Base-by-base conservation (phyloP, 768 basidiomycete species). In the Galerina marginata region DNA sequence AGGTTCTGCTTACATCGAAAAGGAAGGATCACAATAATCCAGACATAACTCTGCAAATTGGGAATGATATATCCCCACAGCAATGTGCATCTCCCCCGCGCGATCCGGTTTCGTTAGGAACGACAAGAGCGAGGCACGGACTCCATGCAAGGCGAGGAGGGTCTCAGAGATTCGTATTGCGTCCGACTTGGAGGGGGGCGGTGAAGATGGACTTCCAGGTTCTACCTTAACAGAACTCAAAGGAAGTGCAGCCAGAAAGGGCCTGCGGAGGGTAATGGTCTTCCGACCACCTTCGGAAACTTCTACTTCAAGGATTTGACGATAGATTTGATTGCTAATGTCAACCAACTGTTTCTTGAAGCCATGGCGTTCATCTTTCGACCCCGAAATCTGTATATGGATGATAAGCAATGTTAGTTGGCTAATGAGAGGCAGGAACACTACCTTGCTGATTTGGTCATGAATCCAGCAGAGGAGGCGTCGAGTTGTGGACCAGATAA, bases 31-130 rank as follows among this genome's bases (percentile, higher is more conserved):
- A 37, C 65, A 66, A 29, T 46, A 54, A 47, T 56, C 47, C 29
- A 66, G 33, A 40, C 65, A 66, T n/a, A 63, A 58, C 44, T 66
- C 65, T 16, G 65, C 65, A 44, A 60, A 48, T 29, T 66, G 65
- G 6, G 61, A 58, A 25, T 66, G 65, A 48, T 63, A 66, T n/a
- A n/a, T 38, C 11, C 10, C 23, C 1, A 59, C 39, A 26, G 59
- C 43, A 40, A 66, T 40, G 14, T 58, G 54, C 20, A 52, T 20
- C 3, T 47, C 14, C n/a, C 56, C 48, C 2, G 65, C 61, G 6
- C 48, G 49, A 3, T 46, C 44, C n/a, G 20, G 15, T 38, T 54
- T 52, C 33, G 61, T 66, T 38, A 66, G 45, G 25, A 66, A 66
- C 11, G 40, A 52, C 37, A 52, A 36, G 6, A 66, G 23, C 6